Evolutionary conservation across 2,329 filamentous ascomycete species (phyloP).

Genomic region (Colletotrichum limetticola): DNA sequence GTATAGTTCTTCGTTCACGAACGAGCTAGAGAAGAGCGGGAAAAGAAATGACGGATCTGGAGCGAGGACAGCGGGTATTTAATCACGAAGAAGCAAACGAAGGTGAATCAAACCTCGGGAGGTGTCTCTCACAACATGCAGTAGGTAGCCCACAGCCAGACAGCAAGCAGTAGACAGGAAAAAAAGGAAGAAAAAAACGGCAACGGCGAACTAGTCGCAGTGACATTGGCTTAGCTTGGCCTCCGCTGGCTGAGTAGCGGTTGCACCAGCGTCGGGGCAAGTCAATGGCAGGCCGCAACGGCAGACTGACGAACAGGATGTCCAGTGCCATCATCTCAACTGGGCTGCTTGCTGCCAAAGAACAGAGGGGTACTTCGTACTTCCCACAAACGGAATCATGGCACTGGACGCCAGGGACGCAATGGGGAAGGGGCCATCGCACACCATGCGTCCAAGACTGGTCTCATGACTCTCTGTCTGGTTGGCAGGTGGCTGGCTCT

Average conservation of each 20-base stretch:
- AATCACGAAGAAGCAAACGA: conserved; percentile 4
- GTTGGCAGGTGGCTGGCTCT: conserved; percentile 33
- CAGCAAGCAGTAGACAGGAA: not conserved
- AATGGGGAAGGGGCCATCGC: conserved; percentile 12
- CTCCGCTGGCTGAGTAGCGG: conserved; percentile 5
- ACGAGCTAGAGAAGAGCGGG: not conserved
- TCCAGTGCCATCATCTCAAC: not conserved
- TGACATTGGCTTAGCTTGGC: conserved; percentile 17
- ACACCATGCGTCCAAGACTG: conserved; percentile 25
- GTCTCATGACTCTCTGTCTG: conserved; percentile 26
- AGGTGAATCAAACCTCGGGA: conserved; percentile 8
- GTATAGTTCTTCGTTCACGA: not conserved
- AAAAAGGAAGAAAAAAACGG: not conserved
- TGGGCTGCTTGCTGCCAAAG: not conserved
- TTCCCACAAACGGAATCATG: not conserved
- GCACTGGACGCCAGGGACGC: conserved; percentile 1
- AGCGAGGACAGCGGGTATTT: conserved; percentile 23
- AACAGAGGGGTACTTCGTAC: not conserved
- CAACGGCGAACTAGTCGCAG: conserved; percentile 5
- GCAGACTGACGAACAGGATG: not conserved
- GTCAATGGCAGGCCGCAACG: not conserved
- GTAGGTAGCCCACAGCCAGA: conserved; percentile 1
- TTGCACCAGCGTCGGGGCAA: not conserved
- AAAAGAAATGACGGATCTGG: not conserved
- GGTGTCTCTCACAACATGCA: conserved; percentile 13